A percentile compares a stretch with the other conserved stretches of the same genome.
These are phyloP conservation scores for Rhizoclosmatium sp. DNA, from an alignment of 192 early-diverging fungal genomes.

Conservation along the genomic window DNA sequence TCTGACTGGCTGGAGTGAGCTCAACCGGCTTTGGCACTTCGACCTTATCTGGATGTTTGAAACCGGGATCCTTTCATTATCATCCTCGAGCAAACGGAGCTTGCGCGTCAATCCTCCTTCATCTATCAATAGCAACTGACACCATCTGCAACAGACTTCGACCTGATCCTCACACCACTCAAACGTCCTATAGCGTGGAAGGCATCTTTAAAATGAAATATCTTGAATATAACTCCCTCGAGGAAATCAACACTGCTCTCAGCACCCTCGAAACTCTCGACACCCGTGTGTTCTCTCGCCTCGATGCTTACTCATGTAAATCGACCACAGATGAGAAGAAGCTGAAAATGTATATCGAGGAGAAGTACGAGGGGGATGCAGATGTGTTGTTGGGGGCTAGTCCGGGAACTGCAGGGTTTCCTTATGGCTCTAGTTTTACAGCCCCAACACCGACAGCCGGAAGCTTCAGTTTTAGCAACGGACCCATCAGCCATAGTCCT, in stretches of 20 bases:
- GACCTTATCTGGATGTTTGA: too few species aligned
- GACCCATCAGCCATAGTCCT: conserved; percentile 56
- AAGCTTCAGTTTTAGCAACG: background rate
- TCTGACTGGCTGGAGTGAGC: too few species aligned
- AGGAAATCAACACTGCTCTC: conserved; percentile 84
- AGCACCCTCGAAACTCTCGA: conserved; percentile 85
- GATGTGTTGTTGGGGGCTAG: background rate
- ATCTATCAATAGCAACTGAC: too few species aligned
- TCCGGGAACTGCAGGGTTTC: background rate
- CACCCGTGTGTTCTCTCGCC: conserved; percentile 50
- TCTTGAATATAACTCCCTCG: conserved; percentile 81
- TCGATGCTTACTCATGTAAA: conserved; percentile 97
- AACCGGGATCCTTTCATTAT: too few species aligned
- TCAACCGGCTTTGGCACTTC: too few species aligned
- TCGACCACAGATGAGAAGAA: conserved; percentile 92
- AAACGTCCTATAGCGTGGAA: too few species aligned
- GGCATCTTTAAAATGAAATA: conserved; percentile 76
- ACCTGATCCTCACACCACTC: too few species aligned
- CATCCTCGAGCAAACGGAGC: too few species aligned
- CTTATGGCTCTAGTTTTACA: too few species aligned
- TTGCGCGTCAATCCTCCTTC: too few species aligned
- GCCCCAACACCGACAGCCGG: background rate
- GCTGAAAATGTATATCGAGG: conserved; percentile 86
- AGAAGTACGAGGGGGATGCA: conserved; percentile 66
- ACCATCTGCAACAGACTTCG: too few species aligned